Conservation (phyloP, 2,329 filamentous ascomycete genomes). For the Fusarium sarcochroum region DNA sequence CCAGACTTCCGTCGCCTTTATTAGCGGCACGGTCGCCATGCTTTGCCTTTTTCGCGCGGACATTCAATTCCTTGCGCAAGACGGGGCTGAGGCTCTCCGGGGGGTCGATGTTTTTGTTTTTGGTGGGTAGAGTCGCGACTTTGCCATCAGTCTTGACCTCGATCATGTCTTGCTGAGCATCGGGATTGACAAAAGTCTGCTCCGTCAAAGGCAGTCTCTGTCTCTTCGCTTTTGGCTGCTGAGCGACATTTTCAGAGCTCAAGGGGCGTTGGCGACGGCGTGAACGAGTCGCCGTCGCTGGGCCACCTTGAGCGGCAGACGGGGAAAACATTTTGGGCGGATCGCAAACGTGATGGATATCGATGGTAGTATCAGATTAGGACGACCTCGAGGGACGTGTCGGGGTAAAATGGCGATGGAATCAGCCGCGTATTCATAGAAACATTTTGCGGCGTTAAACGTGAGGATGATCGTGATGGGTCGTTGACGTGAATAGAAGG, state of each 20-base stretch:
- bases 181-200: constrained; percentile 68
- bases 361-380: constrained; percentile 23
- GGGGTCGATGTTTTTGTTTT: constrained; percentile 63
- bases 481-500: constrained; percentile 36
- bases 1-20: constrained; percentile 77
- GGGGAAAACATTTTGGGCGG: constrained; percentile 71
- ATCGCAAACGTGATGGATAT: constrained; percentile 43
- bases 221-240: constrained; percentile 75
- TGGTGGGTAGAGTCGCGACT: constrained; percentile 59
- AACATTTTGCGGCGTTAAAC: constrained; percentile 47
- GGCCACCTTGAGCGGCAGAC: constrained; percentile 64
- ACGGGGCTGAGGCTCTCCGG: constrained; percentile 58
- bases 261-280: constrained; percentile 73
- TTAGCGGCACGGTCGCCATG: constrained; percentile 70
- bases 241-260: constrained; percentile 67
- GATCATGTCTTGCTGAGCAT: constrained; percentile 65
- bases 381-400: constrained; percentile 26
- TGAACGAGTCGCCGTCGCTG: constrained; percentile 70
- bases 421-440: constrained; percentile 46
- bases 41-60: constrained; percentile 74
- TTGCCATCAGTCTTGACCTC: constrained; percentile 70
- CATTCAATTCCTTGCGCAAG: constrained; percentile 67
- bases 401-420: constrained; percentile 42
- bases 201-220: constrained; percentile 71
- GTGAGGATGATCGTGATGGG: constrained; percentile 35